Base-by-base conservation (phyloP, 2,329 filamentous ascomycete species). In the Alternaria conjuncta region DNA sequence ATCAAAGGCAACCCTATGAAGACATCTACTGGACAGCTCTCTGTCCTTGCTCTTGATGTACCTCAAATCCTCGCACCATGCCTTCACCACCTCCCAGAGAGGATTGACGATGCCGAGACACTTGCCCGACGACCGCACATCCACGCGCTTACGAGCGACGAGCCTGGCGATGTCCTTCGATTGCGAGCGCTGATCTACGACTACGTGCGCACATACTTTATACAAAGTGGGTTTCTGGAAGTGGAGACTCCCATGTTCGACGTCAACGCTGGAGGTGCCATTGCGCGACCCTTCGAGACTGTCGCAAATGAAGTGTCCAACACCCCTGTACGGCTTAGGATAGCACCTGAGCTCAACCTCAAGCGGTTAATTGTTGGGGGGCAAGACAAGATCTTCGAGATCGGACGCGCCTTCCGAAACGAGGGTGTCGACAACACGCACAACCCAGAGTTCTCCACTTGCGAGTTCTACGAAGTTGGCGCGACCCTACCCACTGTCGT, bases 401-500 rank as follows among this genome's bases (percentile, higher is more conserved):
- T 99, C 68, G 96, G 96, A 1, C 91, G 93, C 4, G 89, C 90
- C 12, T 99, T 99, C 80, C 89, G 96, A 46, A 99, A 99, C 77
- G 96, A 99, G 82, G 93, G 93, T 79, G 72, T 78, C 1, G 76
- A 79, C 57, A 78, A 75, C 36, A 97, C 93, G 0, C 96, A 99
- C 78, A 99, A 99, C 76, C 95, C 96, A 0, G 96, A 99, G 77
- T 99, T 98, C 81, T 96, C 92, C 47, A 98, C 93, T 64, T 98
- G 95, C 84, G 96, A 99, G 81, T 98, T 97, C 82, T 99, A 99
- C 81, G 90, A 92, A 65, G 90, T 94, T 3, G 96, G 94, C 74
- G 89, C 91, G 64, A 92, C 90, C 67, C 86, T 97, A 0, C 83
- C 89, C 36, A 88, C 92, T 45, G 83, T 98, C 55, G 94, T 97